Evolutionary conservation across 139 green algal species (phyloP), one percentile per base, ranked within the genome.

Genomic region (Chlamydomonas sp.): DNA sequence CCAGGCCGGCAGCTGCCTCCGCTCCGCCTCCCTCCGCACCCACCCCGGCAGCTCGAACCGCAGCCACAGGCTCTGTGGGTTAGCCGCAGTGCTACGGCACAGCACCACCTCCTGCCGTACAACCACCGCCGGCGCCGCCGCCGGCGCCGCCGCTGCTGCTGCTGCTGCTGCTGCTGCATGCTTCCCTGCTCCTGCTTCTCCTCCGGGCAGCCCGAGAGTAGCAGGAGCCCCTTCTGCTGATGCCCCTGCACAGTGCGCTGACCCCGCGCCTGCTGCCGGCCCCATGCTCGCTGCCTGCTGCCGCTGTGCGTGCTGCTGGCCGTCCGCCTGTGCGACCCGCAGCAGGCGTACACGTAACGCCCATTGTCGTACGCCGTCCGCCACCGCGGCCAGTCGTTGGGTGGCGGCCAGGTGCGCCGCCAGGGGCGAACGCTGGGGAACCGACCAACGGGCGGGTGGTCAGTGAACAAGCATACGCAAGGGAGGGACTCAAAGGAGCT

Each of bases 61-160:
- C 14, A 88, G 83, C 83, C 83, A 88, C 63, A 76, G n/a, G 83
- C 83, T 88, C 83, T 88, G 83, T 15, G 83, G 83, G 72, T 88
- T 88, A 1, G 59, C 2, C 31, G 49, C 62, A 62, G 60, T 5
- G 4, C 73, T 63, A 5, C 63, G 12, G 74, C 74, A 88, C 5
- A n/a, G 73, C 1, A 61, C 15, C 83, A 20, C 0, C 2, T 15
- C 59, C 1, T 2, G 2, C 4, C 74, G 73, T 63, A 80, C 15
- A 62, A 67, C 5, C 59, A 0, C 69, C 16, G 20, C 18, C 7
- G 49, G 58, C 18, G 10, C 58, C 15, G 60, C 59, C 69, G 3
- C 49, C n/a, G 4, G 10, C 78, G 7, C 15, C 63, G 49, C 63
- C 64, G 58, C 7, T 8, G 58, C 3, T 6, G 76, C 3, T 5